Conservation (phyloP, 805 yeast genomes). For the Yamadazyma endophytica region DNA sequence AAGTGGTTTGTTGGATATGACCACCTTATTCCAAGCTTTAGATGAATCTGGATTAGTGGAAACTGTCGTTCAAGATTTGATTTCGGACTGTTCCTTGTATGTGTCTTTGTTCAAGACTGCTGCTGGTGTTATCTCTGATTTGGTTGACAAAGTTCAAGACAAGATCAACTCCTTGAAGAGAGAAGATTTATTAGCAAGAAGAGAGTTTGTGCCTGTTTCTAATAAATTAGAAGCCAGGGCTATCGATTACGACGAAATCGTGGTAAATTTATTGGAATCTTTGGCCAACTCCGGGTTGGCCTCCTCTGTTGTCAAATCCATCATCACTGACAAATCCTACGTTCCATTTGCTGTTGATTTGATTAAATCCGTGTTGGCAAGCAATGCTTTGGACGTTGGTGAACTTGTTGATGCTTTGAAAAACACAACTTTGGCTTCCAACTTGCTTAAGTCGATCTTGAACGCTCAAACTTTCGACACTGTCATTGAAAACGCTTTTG, state of each 20-base stretch:
- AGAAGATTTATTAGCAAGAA: constrained; percentile 10
- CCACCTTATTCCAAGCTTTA: constrained; percentile 30
- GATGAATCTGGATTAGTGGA: constrained; percentile 34
- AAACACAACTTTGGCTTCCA: constrained; percentile 27
- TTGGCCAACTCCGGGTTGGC: constrained; percentile 40
- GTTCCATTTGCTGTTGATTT: constrained; percentile 34
- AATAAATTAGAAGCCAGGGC: constrained; percentile 14
- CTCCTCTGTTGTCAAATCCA: constrained; percentile 32
- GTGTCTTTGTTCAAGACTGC: constrained; percentile 30
- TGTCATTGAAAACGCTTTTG: constrained; percentile 32
- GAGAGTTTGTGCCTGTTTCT: constrained; percentile 5
- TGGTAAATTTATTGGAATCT: constrained; percentile 36
- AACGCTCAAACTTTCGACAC: constrained; percentile 29
- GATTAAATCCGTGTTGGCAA: constrained; percentile 24
- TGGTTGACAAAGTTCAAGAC: constrained; percentile 22
- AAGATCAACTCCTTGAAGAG: constrained; percentile 17
- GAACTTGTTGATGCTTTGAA: constrained; percentile 27
- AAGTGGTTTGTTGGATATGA: constrained; percentile 28
- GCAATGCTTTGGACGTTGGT: constrained; percentile 24
- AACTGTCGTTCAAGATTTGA: constrained; percentile 29
- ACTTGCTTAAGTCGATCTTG: constrained; percentile 30
- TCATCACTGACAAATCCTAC: constrained; percentile 34
- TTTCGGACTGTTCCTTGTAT: constrained; percentile 35
- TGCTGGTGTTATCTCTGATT: constrained; percentile 20
- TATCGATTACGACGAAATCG: constrained; percentile 21